Percentiles rank a stretch among this genome's conserved stretches.
phyloP scores from a whole-genome alignment of 371 early-diverging fungal genomes.

The Apophysomyces sp. region DNA sequence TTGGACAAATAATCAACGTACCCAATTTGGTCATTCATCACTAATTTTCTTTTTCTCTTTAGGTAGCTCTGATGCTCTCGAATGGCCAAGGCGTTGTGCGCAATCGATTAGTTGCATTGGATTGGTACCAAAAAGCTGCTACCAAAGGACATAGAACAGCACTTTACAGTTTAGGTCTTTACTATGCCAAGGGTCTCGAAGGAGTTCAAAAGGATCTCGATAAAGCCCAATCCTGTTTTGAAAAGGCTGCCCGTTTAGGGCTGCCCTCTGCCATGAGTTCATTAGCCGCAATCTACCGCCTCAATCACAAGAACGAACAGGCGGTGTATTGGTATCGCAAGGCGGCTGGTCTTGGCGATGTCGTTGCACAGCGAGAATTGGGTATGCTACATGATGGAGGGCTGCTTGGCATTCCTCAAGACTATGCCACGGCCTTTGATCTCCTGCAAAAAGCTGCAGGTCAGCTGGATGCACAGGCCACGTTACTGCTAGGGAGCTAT shows the following conservation, averaged over 20 bases:
- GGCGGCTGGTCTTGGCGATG: constrained; percentile 44
- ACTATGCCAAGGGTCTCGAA: constrained; percentile 44
- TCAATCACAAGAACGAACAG: constrained; percentile 17
- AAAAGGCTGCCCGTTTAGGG: constrained; percentile 46
- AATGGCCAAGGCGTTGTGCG: constrained; percentile 53
- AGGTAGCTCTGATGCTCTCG: constrained; percentile 49
- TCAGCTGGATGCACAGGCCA: constrained; percentile 78
- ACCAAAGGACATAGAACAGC: constrained; percentile 46
- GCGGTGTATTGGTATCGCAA: constrained; percentile 48
- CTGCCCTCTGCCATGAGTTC: constrained; percentile 41
- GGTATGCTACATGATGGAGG: constrained; percentile 84
- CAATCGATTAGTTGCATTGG: constrained; percentile 45
- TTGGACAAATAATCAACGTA: not conserved
- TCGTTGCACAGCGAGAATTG: constrained; percentile 74
- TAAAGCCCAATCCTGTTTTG: constrained; percentile 40
- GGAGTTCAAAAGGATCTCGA: constrained; percentile 27
- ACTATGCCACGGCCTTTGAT: constrained; percentile 71
- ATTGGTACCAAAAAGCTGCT: constrained; percentile 56
- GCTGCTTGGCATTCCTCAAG: constrained; percentile 54
- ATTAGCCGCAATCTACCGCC: constrained; percentile 33
- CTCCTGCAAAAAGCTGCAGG: constrained; percentile 79
- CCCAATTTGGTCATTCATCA: not conserved
- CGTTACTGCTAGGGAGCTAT: constrained; percentile 62
- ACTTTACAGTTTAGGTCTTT: constrained; percentile 43
- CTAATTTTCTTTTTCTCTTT: constrained; percentile 5